These are phyloP conservation scores for Xylariomycetidae sp. DNA, from an alignment of 2,329 filamentous ascomycete species.

Conservation along the genomic window DNA sequence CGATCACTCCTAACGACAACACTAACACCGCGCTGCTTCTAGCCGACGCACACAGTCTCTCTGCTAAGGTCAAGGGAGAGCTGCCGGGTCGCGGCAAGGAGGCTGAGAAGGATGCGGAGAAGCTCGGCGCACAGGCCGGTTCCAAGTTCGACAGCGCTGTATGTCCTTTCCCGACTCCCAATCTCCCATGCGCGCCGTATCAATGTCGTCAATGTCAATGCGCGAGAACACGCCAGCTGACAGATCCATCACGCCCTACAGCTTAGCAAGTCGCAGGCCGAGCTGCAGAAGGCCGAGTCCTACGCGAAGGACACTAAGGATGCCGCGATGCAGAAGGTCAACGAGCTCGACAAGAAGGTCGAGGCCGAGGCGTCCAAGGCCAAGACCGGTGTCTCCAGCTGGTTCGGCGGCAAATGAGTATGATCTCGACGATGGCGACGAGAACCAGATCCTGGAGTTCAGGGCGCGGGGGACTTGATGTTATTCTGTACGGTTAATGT, in stretches of 20 bases:
- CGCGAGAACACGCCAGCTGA: background rate
- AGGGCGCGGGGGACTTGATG: too few species aligned
- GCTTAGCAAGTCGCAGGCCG: constrained; percentile 57
- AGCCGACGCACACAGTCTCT: constrained; percentile 73
- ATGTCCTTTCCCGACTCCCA: constrained; percentile 29
- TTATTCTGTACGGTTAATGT: constrained; percentile 14
- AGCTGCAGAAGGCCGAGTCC: constrained; percentile 38
- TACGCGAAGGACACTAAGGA: constrained; percentile 59
- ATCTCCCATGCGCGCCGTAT: background rate
- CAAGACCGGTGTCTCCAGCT: constrained; percentile 76
- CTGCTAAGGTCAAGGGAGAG: constrained; percentile 59
- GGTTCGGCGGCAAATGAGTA: constrained; percentile 67
- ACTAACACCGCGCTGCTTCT: constrained; percentile 2
- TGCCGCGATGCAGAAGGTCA: constrained; percentile 64
- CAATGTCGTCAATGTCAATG: background rate
- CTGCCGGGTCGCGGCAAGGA: constrained; percentile 57
- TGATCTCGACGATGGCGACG: background rate
- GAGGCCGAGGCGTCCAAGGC: constrained; percentile 73
- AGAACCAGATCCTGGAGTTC: too few species aligned
- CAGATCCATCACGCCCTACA: constrained; percentile 29
- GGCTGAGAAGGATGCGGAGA: constrained; percentile 58
- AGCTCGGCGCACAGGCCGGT: constrained; percentile 54
- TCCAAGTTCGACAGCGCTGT: constrained; percentile 65
- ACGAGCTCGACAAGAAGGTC: constrained; percentile 77
- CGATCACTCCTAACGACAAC: constrained; percentile 2